Percentiles rank a stretch among this genome's conserved stretches.
Conservation (phyloP, 2,329 filamentous ascomycete species). For the Drechslera avenae region DNA sequence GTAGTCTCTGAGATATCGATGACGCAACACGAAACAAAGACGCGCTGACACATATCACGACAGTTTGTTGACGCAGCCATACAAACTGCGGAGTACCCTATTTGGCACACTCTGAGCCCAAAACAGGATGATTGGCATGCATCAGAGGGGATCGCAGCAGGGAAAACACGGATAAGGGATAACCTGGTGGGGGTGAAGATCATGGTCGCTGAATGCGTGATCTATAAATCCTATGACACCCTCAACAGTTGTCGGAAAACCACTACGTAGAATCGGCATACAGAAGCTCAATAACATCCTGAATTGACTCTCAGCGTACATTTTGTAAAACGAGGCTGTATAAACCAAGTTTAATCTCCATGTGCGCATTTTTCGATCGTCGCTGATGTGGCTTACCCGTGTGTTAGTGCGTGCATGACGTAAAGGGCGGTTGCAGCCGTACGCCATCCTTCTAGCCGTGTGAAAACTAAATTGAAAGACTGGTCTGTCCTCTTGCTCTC, state of each 20-base stretch:
- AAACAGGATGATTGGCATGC: not conserved
- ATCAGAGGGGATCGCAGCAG: constrained; percentile 13
- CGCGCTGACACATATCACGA: not conserved
- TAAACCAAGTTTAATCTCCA: not conserved
- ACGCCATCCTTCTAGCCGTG: constrained; percentile 8
- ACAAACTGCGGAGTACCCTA: not conserved
- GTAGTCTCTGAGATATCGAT: not conserved
- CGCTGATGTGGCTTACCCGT: constrained; percentile 18
- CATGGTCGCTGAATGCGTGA: constrained; percentile 5
- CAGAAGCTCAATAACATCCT: not conserved
- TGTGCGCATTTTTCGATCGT: constrained; percentile 5
- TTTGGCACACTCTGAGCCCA: not conserved
- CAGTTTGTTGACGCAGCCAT: not conserved
- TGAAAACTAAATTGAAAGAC: constrained; percentile 12
- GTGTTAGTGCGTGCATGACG: constrained; percentile 26
- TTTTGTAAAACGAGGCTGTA: not conserved
- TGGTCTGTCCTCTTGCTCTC: not conserved
- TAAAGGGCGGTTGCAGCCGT: constrained; percentile 11
- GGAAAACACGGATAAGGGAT: constrained; percentile 6
- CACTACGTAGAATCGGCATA: not conserved
- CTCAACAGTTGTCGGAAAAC: not conserved
- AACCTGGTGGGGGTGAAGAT: constrained; percentile 11
- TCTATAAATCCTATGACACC: not conserved
- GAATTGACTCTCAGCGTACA: not conserved
- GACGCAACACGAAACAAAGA: not conserved